Conservation (phyloP, 805 yeast genomes). For the Yamadazyma sp. region DNA sequence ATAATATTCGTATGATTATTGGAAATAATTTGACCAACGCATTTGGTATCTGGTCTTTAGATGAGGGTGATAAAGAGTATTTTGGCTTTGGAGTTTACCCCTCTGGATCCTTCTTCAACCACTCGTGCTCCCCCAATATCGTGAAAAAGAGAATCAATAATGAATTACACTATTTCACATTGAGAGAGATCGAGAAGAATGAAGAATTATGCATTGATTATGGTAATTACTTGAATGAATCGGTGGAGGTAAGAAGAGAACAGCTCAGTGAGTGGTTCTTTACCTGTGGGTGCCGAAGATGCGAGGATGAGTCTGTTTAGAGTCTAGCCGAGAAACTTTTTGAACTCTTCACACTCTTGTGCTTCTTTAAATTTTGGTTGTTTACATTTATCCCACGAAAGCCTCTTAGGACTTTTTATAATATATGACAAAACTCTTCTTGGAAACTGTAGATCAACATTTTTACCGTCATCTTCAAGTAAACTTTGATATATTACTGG, state of each 20-base stretch:
- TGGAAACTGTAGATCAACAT: constrained; percentile 80
- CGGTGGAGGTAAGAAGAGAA: constrained; percentile 39
- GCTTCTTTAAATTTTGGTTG: constrained; percentile 65
- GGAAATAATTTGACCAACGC: constrained; percentile 68
- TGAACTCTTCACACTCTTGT: constrained; percentile 62
- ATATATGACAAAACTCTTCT: constrained; percentile 71
- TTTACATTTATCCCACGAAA: constrained; percentile 75
- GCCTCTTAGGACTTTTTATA: constrained; percentile 57
- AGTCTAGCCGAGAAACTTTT: constrained; percentile 45
- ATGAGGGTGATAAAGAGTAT: constrained; percentile 43
- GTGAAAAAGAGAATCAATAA: constrained; percentile 42
- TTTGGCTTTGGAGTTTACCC: constrained; percentile 63
- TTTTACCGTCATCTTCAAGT: constrained; percentile 26
- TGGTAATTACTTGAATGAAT: constrained; percentile 49
- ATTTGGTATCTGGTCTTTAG: constrained; percentile 63
- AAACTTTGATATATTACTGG: constrained; percentile 21
- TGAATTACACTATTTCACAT: constrained; percentile 43
- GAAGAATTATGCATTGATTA: constrained; percentile 62
- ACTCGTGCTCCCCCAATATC: constrained; percentile 61
- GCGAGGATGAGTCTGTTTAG: constrained; percentile 27
- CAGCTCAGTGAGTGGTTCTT: constrained; percentile 59
- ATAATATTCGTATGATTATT: constrained; percentile 44
- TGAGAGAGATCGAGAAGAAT: constrained; percentile 36
- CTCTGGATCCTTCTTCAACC: constrained; percentile 66
- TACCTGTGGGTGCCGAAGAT: constrained; percentile 51